phyloP scores from a whole-genome alignment of 2,329 filamentous ascomycete species.

The Fusarium bactridioides region DNA sequence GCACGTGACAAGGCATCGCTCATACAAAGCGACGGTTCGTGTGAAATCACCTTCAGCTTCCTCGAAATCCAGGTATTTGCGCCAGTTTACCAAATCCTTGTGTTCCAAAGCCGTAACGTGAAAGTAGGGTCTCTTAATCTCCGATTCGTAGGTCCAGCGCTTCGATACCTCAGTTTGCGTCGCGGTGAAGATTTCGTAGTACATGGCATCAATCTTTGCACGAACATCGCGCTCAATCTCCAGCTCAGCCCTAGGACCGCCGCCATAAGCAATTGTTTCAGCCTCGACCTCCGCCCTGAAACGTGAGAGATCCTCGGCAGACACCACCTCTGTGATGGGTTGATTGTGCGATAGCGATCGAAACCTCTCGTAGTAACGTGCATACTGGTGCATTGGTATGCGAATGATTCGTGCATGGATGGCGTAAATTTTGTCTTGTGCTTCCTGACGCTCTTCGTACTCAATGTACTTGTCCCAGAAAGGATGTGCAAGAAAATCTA shows the following conservation, averaged over 20 bases:
- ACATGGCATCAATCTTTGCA: constrained; percentile 78
- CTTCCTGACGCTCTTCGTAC: constrained; percentile 90
- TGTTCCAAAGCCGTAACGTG: constrained; percentile 94
- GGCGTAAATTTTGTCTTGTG: constrained; percentile 82
- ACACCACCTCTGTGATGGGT: constrained; percentile 76
- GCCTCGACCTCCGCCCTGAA: constrained; percentile 77
- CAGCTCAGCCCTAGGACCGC: constrained; percentile 68
- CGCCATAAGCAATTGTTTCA: constrained; percentile 63
- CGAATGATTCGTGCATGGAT: constrained; percentile 84
- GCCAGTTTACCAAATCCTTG: constrained; percentile 86
- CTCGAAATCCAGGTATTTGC: constrained; percentile 96
- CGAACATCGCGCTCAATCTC: constrained; percentile 88
- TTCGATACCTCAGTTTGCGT: constrained; percentile 91
- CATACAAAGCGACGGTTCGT: constrained; percentile 85
- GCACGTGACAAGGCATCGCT: constrained; percentile 90
- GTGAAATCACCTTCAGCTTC: constrained; percentile 81
- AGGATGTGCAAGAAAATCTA: constrained; percentile 92
- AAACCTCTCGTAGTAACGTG: constrained; percentile 92
- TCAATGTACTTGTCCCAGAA: constrained; percentile 99
- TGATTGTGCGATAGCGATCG: constrained; percentile 76
- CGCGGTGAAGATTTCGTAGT: constrained; percentile 79
- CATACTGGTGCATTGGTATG: constrained; percentile 95
- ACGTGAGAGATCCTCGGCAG: constrained; percentile 70
- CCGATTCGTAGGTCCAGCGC: constrained; percentile 93
- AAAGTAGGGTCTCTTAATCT: constrained; percentile 96